A percentile compares a stretch with the other conserved stretches of the same genome.
These are phyloP conservation scores for Tilletia walkeri DNA, from an alignment of 1,284 basidiomycete genomes.

Conservation along the genomic window DNA sequence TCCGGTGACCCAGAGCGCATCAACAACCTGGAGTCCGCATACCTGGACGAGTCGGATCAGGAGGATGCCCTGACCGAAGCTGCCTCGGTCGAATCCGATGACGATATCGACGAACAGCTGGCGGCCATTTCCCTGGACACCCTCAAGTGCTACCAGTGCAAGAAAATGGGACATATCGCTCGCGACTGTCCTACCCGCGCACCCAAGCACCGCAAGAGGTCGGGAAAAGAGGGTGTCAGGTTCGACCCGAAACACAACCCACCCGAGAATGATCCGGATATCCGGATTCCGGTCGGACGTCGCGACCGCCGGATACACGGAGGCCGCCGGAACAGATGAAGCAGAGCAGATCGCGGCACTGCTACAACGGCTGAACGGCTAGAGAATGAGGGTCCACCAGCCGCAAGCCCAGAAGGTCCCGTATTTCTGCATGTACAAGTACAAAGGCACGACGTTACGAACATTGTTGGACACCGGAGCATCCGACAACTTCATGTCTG, in stretches of 20 bases:
- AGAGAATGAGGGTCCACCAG: neutral
- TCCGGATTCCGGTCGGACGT: too few relatives aligned
- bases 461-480: neutral
- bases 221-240: slow-evolving; percentile 2
- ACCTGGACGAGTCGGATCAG: neutral
- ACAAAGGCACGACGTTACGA: neutral
- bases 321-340: neutral
- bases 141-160: neutral
- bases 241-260: slow-evolving; percentile 3
- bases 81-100: neutral
- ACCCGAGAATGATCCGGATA: neutral
- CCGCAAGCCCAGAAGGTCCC: neutral
- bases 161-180: neutral
- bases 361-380: neutral
- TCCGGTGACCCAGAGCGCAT: neutral
- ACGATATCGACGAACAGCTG: neutral
- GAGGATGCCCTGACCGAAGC: neutral
- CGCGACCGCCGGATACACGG: too few relatives aligned
- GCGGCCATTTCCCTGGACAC: neutral
- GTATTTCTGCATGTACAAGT: neutral
- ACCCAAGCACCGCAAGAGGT: neutral
- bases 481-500: slow-evolving; percentile 4
- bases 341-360: neutral
- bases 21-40: neutral
- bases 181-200: neutral